Base-by-base conservation (phyloP, 2,329 filamentous ascomycete genomes). In the Thelonectria discophora region DNA sequence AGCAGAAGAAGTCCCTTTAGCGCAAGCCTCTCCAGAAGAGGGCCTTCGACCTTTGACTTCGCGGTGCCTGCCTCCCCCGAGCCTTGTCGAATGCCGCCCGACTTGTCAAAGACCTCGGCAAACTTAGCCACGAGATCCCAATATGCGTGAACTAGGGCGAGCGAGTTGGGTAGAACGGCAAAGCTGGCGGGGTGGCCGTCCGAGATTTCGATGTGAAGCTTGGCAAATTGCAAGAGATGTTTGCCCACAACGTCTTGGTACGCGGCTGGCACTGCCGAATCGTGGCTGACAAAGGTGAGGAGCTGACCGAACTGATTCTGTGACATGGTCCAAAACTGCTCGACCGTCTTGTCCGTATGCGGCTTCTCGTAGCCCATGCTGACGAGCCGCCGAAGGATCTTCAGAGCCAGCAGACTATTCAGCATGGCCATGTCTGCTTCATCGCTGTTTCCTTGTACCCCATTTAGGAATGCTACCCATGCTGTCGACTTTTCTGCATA, bases 201-300 rank as follows among this genome's bases (percentile, higher is more conserved):
- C 1, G 92, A 88, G 89, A 98, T 94, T 58, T 93, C 89, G 40
- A 96, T 84, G 74, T 98, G 95, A 3, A 99, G 81, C 77, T 98
- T 99, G 3, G 94, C 89, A 51, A 98, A 89, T 73, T 98, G 94
- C 43, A 97, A 79, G 2, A 97, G 81, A 73, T 97, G 94, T 73
- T 93, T 96, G 66, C 91, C 91, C n/a, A 97, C 80, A 21, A 90
- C 73, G 37, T 84, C 85, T 60, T 86, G 85, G 21, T 88, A 84
- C 4, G 79, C 76, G 4, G 81, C 75, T 2, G 89, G 77, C 3
- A 86, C 75, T 6, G 80, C 78, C n/a, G 82, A 83, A 51, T 87
- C 83, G 43, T 84, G 81, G 66, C 83, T 82, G 53, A 90, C 81
- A 61, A 90, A 86, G 21, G 80, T 79, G 37, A 96, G 84, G 63